Percentiles rank a stretch among this genome's conserved stretches.
Conservation (phyloP, 768 basidiomycete genomes). For the Agrocybe pediades region DNA sequence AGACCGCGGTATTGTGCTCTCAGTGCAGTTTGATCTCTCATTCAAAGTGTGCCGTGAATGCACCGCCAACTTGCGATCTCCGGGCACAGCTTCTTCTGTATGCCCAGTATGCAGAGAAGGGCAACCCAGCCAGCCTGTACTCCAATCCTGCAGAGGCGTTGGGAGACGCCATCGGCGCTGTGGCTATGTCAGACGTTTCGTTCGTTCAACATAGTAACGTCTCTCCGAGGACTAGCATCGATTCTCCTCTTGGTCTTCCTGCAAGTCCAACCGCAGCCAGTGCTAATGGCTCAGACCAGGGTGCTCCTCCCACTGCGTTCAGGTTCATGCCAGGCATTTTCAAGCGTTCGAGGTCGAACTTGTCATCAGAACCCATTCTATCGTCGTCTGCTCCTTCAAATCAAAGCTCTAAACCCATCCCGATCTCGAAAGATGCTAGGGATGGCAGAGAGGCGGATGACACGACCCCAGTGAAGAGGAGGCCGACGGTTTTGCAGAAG, state of each 20-base stretch:
- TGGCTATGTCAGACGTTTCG: slow-evolving; percentile 59
- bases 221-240: slow-evolving; percentile 49
- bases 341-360: slow-evolving; percentile 63
- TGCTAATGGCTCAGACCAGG: slow-evolving; percentile 31
- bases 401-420: slow-evolving; percentile 20
- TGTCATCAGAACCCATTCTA: slow-evolving; percentile 42
- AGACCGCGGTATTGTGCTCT: slow-evolving; percentile 84
- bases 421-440: not conserved
- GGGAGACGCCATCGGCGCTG: slow-evolving; percentile 38
- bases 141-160: slow-evolving; percentile 53
- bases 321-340: slow-evolving; percentile 67
- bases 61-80: slow-evolving; percentile 81
- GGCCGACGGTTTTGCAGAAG: slow-evolving; percentile 16
- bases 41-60: slow-evolving; percentile 69
- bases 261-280: slow-evolving; percentile 28
- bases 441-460: slow-evolving; percentile 22
- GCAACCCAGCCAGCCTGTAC: slow-evolving; percentile 53
- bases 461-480: slow-evolving; percentile 18
- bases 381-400: slow-evolving; percentile 30
- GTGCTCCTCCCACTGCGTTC: slow-evolving; percentile 54
- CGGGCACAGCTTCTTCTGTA: slow-evolving; percentile 79
- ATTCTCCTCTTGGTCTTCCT: slow-evolving; percentile 34
- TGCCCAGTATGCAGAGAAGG: slow-evolving; percentile 76
- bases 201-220: slow-evolving; percentile 41
- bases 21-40: slow-evolving; percentile 91